These are phyloP conservation scores for Rosa persica DNA, from an alignment of 306 rosid genomes.

Conservation along the genomic window DNA sequence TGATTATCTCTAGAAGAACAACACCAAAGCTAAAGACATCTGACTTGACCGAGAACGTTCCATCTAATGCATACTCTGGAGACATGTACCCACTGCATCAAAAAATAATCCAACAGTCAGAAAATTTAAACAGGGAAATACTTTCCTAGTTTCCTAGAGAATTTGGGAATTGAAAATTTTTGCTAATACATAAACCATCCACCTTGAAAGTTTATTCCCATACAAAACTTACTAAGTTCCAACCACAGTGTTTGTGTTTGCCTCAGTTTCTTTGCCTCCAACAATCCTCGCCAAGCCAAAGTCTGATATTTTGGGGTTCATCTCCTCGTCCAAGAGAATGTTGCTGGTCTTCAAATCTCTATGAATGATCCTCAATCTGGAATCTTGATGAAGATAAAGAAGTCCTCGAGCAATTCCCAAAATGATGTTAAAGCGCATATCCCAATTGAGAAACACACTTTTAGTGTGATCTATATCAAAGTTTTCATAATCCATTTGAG, in stretches of 20 bases:
- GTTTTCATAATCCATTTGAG: constrained; percentile 10
- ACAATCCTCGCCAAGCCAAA: constrained; percentile 70
- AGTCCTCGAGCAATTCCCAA: constrained; percentile 71
- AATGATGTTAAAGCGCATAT: constrained; percentile 56
- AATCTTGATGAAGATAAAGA: constrained; percentile 70
- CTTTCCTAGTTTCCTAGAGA: too few relatives aligned
- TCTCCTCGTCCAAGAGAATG: constrained; percentile 58
- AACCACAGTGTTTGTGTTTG: constrained; percentile 55
- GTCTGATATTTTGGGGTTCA: constrained; percentile 69
- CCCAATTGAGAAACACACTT: constrained; percentile 44
- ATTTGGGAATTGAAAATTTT: too few relatives aligned
- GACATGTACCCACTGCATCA: constrained; percentile 50
- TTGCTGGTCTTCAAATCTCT: constrained; percentile 68
- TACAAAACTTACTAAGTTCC: constrained; percentile 63
- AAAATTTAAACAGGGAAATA: not conserved
- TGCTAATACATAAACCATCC: not conserved
- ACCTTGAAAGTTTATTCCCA: not conserved
- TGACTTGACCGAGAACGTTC: constrained; percentile 47
- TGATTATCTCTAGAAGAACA: constrained; percentile 48
- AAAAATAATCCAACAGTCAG: too few relatives aligned
- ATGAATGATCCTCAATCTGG: constrained; percentile 67
- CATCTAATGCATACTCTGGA: constrained; percentile 47
- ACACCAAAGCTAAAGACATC: constrained; percentile 62
- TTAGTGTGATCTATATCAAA: constrained; percentile 36
- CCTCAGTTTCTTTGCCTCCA: constrained; percentile 57